Base-by-base conservation (phyloP, 2,329 filamentous ascomycete genomes). In the Penicillium sp. region DNA sequence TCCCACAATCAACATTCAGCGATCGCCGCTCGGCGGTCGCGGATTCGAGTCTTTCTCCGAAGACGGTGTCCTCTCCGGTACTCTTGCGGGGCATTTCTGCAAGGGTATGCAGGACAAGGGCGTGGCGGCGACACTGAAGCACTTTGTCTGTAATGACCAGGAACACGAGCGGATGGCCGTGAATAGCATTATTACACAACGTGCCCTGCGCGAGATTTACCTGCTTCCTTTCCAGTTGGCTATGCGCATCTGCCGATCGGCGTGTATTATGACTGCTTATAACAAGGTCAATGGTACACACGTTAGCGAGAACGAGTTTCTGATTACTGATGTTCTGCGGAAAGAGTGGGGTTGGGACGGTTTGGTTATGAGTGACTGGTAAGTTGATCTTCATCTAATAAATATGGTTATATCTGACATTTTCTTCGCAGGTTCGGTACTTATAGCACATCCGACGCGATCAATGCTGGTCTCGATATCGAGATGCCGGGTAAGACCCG, bases 41-140 rank as follows among this genome's bases (percentile, higher is more conserved):
- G 92, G 92, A 60, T 95, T 94, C 63, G 90, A 95, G 73, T 92
- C 89, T 0, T 94, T 92, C 70, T 91, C 89, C 0, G 90, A 94
- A 71, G 90, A 94, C 62, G 90, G 90, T 0, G 82, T 87, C 9
- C 79, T 95, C 5, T 90, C 89, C 0, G 89, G 89, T 29, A 88
- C 86, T 59, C 76, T 92, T 57, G 87, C 88, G 12, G 84, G 87
- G 1, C 82, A 88, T 56, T 89, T 89, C 58, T 87, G 90, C 67
- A 85, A 83, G 46, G 89, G 88, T 7, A 77, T 89, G 52, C 90
- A 94, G 67, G 85, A 87, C 23, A 86, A 85, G 57, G 87, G 88
- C 1, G 82, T 94, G 35, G 85, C 87, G 7, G 89, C 90, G 11
- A 90, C 89, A 0, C 85, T 92, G 62, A 94, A 94, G 77, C 90